Evolutionary conservation across 1,284 basidiomycete genomes (phyloP).

Genomic region (Malassezia nana): DNA sequence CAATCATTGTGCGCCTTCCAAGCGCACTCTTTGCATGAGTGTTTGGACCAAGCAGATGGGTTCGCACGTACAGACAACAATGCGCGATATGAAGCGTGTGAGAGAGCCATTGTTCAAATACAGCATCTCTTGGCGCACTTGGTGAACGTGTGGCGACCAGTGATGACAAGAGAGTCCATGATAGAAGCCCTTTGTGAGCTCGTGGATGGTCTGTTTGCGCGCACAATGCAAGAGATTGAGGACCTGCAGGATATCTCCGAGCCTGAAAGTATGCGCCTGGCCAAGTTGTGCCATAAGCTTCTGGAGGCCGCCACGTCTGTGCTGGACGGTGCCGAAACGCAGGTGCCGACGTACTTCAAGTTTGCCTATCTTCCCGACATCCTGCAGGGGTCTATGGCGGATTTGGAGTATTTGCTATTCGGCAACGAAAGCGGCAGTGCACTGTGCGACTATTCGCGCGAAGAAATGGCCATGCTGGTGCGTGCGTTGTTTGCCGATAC

Average conservation of each 20-base stretch:
- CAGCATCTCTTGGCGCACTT: slow-evolving; percentile 61
- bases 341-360: slow-evolving; percentile 52
- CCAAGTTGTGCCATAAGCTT: slow-evolving; percentile 68
- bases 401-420: slow-evolving; percentile 76
- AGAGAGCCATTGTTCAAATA: slow-evolving; percentile 61
- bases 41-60: slow-evolving; percentile 59
- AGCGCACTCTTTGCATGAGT: slow-evolving; percentile 51
- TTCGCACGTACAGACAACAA: slow-evolving; percentile 67
- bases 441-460: slow-evolving; percentile 75
- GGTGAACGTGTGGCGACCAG: slow-evolving; percentile 65
- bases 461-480: slow-evolving; percentile 72
- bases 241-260: slow-evolving; percentile 80
- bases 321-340: slow-evolving; percentile 68
- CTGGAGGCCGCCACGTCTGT: slow-evolving; percentile 50
- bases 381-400: slow-evolving; percentile 50
- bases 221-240: slow-evolving; percentile 66
- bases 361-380: slow-evolving; percentile 42
- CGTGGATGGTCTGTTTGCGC: slow-evolving; percentile 62
- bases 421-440: slow-evolving; percentile 61
- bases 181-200: slow-evolving; percentile 58
- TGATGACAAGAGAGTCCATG: slow-evolving; percentile 31
- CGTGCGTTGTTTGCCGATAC: slow-evolving; percentile 68
- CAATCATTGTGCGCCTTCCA: slow-evolving; percentile 48
- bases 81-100: slow-evolving; percentile 66
- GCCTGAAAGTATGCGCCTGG: slow-evolving; percentile 71